Conservation (phyloP, 305 asterid species). For the Solanum hybrid region DNA sequence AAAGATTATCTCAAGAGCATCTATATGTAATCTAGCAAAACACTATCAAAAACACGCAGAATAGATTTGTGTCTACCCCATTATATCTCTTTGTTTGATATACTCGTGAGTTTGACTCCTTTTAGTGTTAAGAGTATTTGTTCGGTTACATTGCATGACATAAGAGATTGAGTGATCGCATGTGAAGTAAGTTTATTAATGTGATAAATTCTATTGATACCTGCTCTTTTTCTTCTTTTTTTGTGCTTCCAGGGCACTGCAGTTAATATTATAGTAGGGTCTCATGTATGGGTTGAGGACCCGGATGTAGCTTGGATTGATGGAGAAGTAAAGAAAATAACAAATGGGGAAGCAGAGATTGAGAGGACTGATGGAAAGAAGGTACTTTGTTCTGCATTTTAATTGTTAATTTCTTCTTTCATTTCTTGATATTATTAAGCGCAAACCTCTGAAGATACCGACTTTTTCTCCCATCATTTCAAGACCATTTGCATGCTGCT, state of each 20-base stretch:
- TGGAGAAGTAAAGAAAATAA: constrained; percentile 75
- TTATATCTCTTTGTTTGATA: background rate
- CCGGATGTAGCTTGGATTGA: constrained; percentile 65
- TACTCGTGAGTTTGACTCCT: background rate
- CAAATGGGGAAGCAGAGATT: constrained; percentile 62
- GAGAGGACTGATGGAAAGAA: constrained; percentile 70
- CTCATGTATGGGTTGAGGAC: constrained; percentile 95
- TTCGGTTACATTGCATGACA: background rate
- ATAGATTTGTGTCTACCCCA: background rate
- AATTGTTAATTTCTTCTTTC: background rate
- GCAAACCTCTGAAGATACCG: background rate
- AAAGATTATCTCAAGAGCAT: background rate
- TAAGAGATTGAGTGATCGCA: background rate
- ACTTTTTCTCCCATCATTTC: background rate
- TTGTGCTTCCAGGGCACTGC: constrained; percentile 54
- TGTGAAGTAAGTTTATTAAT: background rate
- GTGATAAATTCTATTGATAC: background rate
- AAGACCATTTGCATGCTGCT: background rate
- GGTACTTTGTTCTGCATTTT: constrained; percentile 28
- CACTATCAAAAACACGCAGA: background rate
- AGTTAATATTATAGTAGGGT: constrained; percentile 87
- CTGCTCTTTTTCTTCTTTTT: background rate
- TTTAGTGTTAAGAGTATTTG: background rate
- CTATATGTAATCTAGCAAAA: background rate
- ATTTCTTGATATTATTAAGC: background rate